phyloP scores from a whole-genome alignment of 2,329 filamentous ascomycete species.

The Sarocladiaceae sp. region DNA sequence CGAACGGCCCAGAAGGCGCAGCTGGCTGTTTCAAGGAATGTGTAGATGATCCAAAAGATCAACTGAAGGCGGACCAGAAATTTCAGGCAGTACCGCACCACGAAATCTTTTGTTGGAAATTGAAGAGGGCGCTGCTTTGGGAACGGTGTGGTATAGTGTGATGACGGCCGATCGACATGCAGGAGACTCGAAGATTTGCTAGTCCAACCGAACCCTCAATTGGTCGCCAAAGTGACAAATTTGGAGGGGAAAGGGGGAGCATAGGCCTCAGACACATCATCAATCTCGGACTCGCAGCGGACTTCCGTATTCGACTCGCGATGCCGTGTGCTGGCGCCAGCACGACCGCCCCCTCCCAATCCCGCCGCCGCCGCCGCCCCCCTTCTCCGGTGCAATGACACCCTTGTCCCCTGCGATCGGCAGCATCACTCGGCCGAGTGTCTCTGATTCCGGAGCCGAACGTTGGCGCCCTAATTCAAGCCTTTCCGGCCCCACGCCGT shows the following conservation, averaged over 20 bases:
- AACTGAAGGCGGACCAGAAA: no score
- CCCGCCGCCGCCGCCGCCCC: neutral
- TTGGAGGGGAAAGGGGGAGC: neutral
- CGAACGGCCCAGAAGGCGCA: no score
- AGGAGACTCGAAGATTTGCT: no score
- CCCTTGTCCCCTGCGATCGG: neutral
- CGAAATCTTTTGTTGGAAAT: no score
- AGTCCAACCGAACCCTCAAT: neutral
- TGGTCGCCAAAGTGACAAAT: neutral
- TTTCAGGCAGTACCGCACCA: no score
- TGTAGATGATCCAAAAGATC: no score
- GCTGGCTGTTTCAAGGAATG: no score
- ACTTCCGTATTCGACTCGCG: neutral
- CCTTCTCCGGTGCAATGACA: neutral
- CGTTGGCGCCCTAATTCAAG: neutral
- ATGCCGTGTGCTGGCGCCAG: neutral
- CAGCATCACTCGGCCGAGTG: neutral
- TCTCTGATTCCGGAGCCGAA: neutral
- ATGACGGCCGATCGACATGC: no score
- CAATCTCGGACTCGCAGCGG: neutral
- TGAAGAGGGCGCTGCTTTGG: no score
- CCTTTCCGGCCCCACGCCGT: neutral
- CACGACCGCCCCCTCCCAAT: neutral
- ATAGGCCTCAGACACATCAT: neutral
- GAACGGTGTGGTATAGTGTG: no score